Base-by-base conservation (phyloP, 805 yeast genomes). In the Kodamaea laetipori region DNA sequence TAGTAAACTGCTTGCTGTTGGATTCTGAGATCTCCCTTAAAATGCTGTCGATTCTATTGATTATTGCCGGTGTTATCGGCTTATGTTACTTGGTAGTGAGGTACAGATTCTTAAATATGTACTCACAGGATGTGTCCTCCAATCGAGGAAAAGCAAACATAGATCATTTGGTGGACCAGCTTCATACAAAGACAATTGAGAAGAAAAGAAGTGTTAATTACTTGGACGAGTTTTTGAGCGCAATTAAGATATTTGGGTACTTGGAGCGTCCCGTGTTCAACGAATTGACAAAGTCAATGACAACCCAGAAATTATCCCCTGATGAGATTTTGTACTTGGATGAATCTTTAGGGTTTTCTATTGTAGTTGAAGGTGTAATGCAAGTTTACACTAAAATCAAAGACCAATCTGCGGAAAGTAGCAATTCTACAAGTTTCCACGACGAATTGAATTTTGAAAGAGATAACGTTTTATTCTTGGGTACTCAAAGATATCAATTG, bases 241-340 rank as follows among this genome's bases (percentile, higher is more conserved):
- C 97, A 2, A 87, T 94, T 50, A 90, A 89, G 63, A 85, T 94
- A 5, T 94, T 92, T 68, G 98, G 98, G 2, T 92, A 92, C 61
- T 71, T 92, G 38, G 98, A 92, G 52, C 77, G 84, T 48, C 85
- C 87, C 2, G 97, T 92, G 1, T 90, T 92, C 62, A 95, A 90
- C 58, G 98, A 90, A 56, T 74, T 92, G 53, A 90, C 98, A 3
- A 84, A 86, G 57, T 85, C 85, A 48, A 89, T 92, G 88, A 87
- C 87, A 42, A 92, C 98, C 0, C 89, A 88, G 57, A 84, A 86
- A 47, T 61, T 92, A 28, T 82, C 82, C 19, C 76, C 78, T 4
- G 92, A 88, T 27, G 98, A 92, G 58, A 74, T 85, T 7, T 66
- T 94, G 25, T 74, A 81, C 38, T 64, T 92, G 30, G 88, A 86